These are phyloP conservation scores for Tetracladium marchalianum DNA, from an alignment of 495 filamentous ascomycete genomes.

Conservation along the genomic window DNA sequence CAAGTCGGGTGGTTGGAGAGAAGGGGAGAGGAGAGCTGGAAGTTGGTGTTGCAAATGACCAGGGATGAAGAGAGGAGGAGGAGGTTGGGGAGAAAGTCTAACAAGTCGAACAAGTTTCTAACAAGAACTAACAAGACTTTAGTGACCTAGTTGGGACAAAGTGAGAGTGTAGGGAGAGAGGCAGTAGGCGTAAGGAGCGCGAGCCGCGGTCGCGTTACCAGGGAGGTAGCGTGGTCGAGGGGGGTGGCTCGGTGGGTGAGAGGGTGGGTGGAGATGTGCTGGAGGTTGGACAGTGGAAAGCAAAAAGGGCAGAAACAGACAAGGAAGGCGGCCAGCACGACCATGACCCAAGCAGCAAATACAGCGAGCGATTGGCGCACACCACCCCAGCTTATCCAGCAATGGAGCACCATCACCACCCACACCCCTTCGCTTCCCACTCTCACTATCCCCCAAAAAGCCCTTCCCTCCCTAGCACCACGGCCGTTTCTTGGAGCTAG, in stretches of 20 bases:
- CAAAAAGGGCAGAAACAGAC: not conserved
- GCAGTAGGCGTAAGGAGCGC: conserved; percentile 6
- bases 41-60: not conserved
- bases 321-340: conserved; percentile 1
- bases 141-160: conserved; percentile 8
- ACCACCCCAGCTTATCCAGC: not conserved
- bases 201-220: not conserved
- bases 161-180: conserved; percentile 6
- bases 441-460: not conserved
- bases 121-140: conserved; percentile 13
- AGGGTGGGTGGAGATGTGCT: no score
- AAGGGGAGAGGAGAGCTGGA: conserved; percentile 4
- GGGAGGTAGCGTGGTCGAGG: no score
- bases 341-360: not conserved
- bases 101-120: conserved; percentile 12
- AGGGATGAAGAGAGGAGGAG: conserved; percentile 5
- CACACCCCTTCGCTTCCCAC: conserved; percentile 3
- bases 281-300: conserved; percentile 7
- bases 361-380: conserved; percentile 10
- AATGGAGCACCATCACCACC: conserved; percentile 6
- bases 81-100: conserved; percentile 1
- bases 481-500: not conserved
- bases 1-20: conserved; percentile 15
- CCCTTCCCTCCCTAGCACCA: not conserved
- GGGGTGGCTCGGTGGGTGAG: no score